phyloP scores from a whole-genome alignment of 2,329 filamentous ascomycete genomes.

The Coniochaeta sp. region DNA sequence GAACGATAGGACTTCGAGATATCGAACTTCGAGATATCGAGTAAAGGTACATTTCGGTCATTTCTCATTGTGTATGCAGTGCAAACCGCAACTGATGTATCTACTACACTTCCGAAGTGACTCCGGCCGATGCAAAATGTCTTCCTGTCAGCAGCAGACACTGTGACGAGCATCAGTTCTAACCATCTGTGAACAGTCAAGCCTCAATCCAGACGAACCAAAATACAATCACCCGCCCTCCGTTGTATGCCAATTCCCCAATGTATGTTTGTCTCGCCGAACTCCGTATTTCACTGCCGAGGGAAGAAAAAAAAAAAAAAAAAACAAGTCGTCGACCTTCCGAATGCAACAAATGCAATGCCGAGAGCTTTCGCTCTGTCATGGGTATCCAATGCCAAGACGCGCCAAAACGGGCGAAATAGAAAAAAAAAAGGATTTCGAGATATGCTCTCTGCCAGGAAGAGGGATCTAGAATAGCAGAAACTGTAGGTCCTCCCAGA shows the following conservation, averaged over 20 bases:
- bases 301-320: no score
- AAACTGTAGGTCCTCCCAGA: background rate
- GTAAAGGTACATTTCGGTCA: background rate
- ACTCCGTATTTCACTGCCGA: background rate
- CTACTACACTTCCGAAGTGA: background rate
- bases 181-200: background rate
- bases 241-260: background rate
- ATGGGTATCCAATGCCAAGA: constrained; percentile 1
- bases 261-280: background rate
- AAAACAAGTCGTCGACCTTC: background rate
- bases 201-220: background rate
- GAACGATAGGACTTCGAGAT: no score
- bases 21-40: no score
- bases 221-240: background rate
- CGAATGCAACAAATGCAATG: background rate
- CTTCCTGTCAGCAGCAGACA: background rate
- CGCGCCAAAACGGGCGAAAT: background rate
- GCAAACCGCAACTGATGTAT: background rate
- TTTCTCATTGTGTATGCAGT: background rate
- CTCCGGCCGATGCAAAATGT: background rate
- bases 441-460: background rate
- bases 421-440: background rate
- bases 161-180: background rate
- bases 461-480: background rate
- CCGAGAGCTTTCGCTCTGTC: background rate